These are phyloP conservation scores for Claviceps arundinis DNA, from an alignment of 2,329 filamentous ascomycete genomes.

Conservation along the genomic window DNA sequence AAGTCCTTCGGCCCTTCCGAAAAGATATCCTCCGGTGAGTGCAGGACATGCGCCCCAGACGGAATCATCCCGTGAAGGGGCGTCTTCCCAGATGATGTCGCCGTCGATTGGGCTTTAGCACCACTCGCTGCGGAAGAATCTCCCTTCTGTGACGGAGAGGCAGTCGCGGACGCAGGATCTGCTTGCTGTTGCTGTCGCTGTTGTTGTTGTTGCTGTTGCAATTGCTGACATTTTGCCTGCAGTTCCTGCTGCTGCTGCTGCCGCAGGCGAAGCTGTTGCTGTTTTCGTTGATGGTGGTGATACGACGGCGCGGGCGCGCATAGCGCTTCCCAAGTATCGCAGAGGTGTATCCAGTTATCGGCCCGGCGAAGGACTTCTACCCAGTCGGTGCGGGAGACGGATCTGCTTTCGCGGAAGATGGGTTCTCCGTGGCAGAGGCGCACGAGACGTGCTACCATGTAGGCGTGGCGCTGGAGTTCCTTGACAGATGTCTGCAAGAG, in stretches of 20 bases:
- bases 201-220: neutral
- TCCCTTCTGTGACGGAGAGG: neutral
- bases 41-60: no score
- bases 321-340: constrained; percentile 54
- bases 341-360: constrained; percentile 53
- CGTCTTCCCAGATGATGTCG: neutral
- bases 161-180: neutral
- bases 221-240: neutral
- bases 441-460: constrained; percentile 66
- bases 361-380: constrained; percentile 56
- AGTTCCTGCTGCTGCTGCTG: neutral
- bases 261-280: neutral
- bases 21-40: neutral
- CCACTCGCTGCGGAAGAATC: constrained; percentile 20
- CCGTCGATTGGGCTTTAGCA: neutral
- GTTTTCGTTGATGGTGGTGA: neutral
- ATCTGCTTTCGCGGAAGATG: constrained; percentile 60
- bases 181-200: neutral
- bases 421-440: constrained; percentile 69
- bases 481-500: constrained; percentile 66
- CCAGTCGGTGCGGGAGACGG: constrained; percentile 66
- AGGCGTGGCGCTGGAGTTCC: constrained; percentile 64
- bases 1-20: constrained; percentile 47
- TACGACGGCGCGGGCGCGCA: constrained; percentile 34
- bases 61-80: no score